Conservation (phyloP, 495 filamentous ascomycete species). For the Aspergillus sparsus region DNA sequence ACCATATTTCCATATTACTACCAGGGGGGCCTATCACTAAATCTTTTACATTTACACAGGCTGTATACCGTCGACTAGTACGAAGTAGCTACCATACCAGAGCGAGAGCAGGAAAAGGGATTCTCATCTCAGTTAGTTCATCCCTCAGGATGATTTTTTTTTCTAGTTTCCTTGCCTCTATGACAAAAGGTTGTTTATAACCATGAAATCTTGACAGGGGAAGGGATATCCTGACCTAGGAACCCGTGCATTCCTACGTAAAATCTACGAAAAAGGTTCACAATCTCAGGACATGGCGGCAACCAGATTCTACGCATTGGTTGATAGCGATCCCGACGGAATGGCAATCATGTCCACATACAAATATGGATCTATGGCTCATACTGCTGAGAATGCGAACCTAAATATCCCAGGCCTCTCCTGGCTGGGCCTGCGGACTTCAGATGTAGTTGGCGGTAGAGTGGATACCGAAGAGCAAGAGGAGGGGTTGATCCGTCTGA, state of each 20-base stretch:
- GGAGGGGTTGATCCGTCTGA: conserved; percentile 52
- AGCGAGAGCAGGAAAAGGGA: conserved; percentile 54
- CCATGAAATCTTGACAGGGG: conserved; percentile 49
- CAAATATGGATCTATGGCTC: conserved; percentile 73
- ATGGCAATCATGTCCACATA: conserved; percentile 85
- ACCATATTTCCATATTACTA: not conserved
- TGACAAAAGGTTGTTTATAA: not conserved
- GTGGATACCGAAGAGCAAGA: conserved; percentile 31
- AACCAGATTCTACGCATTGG: conserved; percentile 63
- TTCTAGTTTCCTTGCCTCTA: not conserved
- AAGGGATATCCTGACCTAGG: conserved; percentile 92
- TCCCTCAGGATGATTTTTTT: too few species aligned
- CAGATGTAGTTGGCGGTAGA: conserved; percentile 50
- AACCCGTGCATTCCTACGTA: conserved; percentile 66
- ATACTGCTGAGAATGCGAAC: conserved; percentile 67
- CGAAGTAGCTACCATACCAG: conserved; percentile 53
- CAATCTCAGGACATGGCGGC: conserved; percentile 21
- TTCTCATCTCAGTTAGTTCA: conserved; percentile 66
- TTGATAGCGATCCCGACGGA: conserved; percentile 88
- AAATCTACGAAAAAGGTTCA: conserved; percentile 30
- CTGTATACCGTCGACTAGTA: conserved; percentile 74
- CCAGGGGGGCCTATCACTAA: not conserved
- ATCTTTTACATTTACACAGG: conserved; percentile 44
- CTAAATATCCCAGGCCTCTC: conserved; percentile 58
- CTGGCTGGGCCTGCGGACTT: conserved; percentile 74